Conservation (phyloP, 352 stramenopile species). For the Blastocystis sp. region DNA sequence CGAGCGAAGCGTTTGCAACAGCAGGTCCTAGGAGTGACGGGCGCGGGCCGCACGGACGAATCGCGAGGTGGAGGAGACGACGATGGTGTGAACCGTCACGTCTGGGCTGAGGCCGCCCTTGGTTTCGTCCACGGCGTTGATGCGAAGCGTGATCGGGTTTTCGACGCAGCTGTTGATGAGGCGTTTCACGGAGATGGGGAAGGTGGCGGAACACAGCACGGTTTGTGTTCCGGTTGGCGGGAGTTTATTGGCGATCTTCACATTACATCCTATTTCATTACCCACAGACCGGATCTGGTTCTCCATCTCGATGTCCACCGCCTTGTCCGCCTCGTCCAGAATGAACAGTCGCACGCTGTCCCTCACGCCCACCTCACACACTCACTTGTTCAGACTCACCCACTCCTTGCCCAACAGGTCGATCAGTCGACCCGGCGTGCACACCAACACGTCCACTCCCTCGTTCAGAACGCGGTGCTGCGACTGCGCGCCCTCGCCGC, state of each 20-base stretch:
- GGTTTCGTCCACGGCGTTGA: neutral
- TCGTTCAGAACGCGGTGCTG: constrained; percentile 13
- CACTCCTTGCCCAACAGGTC: constrained; percentile 17
- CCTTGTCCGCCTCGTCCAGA: constrained; percentile 56
- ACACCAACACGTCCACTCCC: constrained; percentile 30
- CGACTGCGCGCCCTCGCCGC: neutral
- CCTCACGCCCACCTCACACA: neutral
- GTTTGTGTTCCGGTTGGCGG: constrained; percentile 7
- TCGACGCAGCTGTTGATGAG: constrained; percentile 56
- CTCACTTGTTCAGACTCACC: neutral
- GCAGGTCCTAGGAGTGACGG: neutral
- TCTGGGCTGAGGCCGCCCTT: constrained; percentile 19
- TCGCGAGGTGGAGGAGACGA: neutral
- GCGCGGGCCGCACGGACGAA: neutral
- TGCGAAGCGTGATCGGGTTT: constrained; percentile 31
- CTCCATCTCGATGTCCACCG: constrained; percentile 52
- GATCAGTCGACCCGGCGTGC: constrained; percentile 41
- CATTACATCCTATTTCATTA: neutral
- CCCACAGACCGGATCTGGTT: constrained; percentile 47
- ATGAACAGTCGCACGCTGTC: constrained; percentile 14
- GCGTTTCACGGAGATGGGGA: constrained; percentile 44
- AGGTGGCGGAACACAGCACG: constrained; percentile 43
- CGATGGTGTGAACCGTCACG: neutral
- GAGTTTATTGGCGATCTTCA: constrained; percentile 49
- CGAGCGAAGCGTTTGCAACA: constrained; percentile 21